phyloP scores from a whole-genome alignment of 331 rosid species.

The Acacia concinna region DNA sequence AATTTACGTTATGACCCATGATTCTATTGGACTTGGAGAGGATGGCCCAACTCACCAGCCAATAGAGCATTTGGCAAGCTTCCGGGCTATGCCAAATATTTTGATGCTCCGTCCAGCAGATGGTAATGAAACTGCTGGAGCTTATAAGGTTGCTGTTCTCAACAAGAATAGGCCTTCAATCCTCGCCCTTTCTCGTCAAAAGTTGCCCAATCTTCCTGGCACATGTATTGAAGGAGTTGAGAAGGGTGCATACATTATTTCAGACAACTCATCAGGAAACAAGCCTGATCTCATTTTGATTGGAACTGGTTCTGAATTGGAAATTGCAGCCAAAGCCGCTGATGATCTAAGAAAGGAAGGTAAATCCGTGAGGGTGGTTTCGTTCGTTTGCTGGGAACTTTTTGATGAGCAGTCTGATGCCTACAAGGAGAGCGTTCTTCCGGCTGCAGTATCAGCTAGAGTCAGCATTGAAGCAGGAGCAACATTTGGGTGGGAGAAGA shows the following conservation, averaged over 20 bases:
- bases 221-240: conserved; percentile 5
- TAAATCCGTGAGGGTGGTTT: background rate
- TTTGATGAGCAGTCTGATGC: background rate
- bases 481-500: conserved; percentile 2
- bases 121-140: background rate
- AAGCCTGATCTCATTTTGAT: background rate
- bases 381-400: background rate
- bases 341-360: background rate
- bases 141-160: background rate
- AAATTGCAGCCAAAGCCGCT: background rate
- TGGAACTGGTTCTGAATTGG: conserved; percentile 12
- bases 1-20: background rate
- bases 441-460: background rate
- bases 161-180: background rate
- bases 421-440: background rate
- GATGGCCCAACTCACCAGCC: conserved; percentile 12
- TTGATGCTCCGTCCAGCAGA: background rate
- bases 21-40: conserved; percentile 2
- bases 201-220: background rate
- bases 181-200: background rate
- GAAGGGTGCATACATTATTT: background rate
- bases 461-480: conserved; percentile 4
- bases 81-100: conserved; percentile 4
- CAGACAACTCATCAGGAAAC: background rate
- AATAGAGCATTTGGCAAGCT: conserved; percentile 4